A percentile compares a stretch with the other conserved stretches of the same genome.
These are phyloP conservation scores for Beauveria sp. DNA, from an alignment of 2,329 filamentous ascomycete genomes.

Conservation along the genomic window DNA sequence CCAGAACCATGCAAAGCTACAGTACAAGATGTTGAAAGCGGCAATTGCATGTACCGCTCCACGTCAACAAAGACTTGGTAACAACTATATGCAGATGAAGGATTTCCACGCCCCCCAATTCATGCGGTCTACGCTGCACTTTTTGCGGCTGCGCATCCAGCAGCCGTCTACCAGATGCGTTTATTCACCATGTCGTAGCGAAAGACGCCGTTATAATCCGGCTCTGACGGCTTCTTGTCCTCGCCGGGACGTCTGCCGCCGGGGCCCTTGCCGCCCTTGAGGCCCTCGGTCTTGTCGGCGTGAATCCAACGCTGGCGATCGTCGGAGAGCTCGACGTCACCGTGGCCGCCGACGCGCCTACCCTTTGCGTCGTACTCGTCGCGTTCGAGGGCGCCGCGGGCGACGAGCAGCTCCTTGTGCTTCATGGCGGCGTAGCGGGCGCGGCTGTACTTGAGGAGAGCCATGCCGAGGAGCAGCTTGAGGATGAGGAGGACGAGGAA, in stretches of 20 bases:
- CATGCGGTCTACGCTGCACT: background rate
- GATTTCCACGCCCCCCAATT: background rate
- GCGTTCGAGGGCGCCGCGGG: conserved; percentile 38
- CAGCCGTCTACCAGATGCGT: conserved; percentile 69
- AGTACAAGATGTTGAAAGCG: background rate
- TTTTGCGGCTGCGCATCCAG: background rate
- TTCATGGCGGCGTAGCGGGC: conserved; percentile 79
- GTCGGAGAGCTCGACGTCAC: conserved; percentile 80
- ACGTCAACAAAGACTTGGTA: background rate
- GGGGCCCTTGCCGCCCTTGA: conserved; percentile 45
- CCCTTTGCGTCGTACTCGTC: conserved; percentile 61
- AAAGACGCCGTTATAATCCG: conserved; percentile 56
- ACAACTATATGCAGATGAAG: background rate
- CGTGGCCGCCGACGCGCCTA: conserved; percentile 71
- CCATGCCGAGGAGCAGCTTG: conserved; percentile 85
- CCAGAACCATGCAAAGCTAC: background rate
- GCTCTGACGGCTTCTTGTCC: conserved; percentile 37
- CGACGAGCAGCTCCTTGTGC: conserved; percentile 48
- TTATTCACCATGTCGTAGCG: conserved; percentile 96
- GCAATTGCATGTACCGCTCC: background rate
- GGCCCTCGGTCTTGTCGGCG: conserved; percentile 68
- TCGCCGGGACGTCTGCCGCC: conserved; percentile 47
- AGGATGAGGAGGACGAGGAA: conserved; percentile 79
- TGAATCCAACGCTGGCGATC: conserved; percentile 83
- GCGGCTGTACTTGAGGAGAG: conserved; percentile 70